Evolutionary conservation across 257 asterid genomes (phyloP).

Genomic region (Fraxinus anomala): DNA sequence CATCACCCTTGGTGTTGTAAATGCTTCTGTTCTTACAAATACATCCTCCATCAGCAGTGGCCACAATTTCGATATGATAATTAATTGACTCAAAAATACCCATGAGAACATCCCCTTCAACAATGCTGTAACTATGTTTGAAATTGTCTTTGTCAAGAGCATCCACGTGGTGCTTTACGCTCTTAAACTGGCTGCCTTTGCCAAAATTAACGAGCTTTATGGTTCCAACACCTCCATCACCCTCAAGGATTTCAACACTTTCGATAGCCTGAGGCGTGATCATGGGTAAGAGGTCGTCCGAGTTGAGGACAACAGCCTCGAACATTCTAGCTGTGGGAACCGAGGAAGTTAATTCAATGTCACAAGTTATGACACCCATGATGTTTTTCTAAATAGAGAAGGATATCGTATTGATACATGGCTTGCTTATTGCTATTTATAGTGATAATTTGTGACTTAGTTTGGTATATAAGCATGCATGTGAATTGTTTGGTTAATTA

Average conservation of each 20-base stretch:
- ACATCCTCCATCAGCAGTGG: constrained; percentile 38
- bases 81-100: constrained; percentile 35
- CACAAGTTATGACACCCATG: constrained; percentile 34
- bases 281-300: constrained; percentile 37
- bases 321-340: constrained; percentile 39
- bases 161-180: constrained; percentile 39
- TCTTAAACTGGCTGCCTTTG: constrained; percentile 38
- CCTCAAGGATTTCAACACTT: constrained; percentile 34
- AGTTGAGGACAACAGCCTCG: constrained; percentile 38
- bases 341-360: constrained; percentile 28
- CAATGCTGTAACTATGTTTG: constrained; percentile 28
- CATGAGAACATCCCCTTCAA: constrained; percentile 40
- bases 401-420: neutral
- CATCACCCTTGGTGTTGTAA: constrained; percentile 38
- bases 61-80: constrained; percentile 34
- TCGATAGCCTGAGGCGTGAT: constrained; percentile 40
- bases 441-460: neutral
- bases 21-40: constrained; percentile 29
- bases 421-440: neutral
- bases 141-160: constrained; percentile 35
- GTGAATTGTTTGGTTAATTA: neutral
- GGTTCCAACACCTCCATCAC: constrained; percentile 47
- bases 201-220: constrained; percentile 34
- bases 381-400: neutral
- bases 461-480: neutral